Evolutionary conservation across 2,329 filamentous ascomycete species (phyloP).

Genomic region (Aspergillus sp.): DNA sequence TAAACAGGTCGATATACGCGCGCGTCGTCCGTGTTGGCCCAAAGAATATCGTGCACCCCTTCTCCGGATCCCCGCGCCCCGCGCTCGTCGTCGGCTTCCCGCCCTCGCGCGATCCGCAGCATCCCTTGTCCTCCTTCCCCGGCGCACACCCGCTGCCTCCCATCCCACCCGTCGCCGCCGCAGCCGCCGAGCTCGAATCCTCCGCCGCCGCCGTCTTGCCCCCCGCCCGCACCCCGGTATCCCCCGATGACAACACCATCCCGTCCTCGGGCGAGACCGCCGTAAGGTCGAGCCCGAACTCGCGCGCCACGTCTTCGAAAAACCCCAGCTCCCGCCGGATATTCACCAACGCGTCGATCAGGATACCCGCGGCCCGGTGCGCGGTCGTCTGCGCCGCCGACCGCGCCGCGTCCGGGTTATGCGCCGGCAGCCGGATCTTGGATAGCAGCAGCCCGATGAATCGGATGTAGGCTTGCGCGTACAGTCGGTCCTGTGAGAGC

Average conservation of each 20-base stretch:
- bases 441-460: constrained; percentile 57
- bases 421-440: constrained; percentile 46
- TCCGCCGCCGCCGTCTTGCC: too few species aligned
- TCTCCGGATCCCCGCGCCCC: too few species aligned
- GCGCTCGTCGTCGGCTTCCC: too few species aligned
- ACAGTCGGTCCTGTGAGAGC: constrained; percentile 63
- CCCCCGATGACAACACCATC: too few species aligned
- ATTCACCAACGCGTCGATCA: constrained; percentile 56
- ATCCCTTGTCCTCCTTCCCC: too few species aligned
- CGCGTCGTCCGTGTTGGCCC: constrained; percentile 39
- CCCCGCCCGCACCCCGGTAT: too few species aligned
- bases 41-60: too few species aligned
- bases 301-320: constrained; percentile 54
- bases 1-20: constrained; percentile 51
- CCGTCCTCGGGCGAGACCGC: constrained; percentile 22
- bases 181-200: too few species aligned
- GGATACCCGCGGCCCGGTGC: constrained; percentile 51
- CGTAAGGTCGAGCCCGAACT: constrained; percentile 49
- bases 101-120: too few species aligned
- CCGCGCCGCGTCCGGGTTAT: constrained; percentile 21
- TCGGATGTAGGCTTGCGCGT: constrained; percentile 60
- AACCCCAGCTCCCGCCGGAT: constrained; percentile 59
- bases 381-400: constrained; percentile 30
- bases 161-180: too few species aligned
- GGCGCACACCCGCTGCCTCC: too few species aligned